These are phyloP conservation scores for Penicillium sclerotiorum DNA, from an alignment of 2,329 filamentous ascomycete species.

Conservation along the genomic window DNA sequence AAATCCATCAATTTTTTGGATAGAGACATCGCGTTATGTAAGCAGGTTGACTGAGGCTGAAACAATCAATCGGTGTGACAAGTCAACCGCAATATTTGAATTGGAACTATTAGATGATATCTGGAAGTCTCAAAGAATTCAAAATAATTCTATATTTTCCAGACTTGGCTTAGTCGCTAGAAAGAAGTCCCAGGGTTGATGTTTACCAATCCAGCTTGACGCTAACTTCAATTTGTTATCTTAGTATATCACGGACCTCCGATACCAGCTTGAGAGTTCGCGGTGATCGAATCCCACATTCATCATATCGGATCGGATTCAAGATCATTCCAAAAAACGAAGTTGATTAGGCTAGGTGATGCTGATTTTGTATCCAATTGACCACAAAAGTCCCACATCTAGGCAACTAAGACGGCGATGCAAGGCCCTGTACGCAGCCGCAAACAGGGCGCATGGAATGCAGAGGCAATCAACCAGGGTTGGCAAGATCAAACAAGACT, in stretches of 20 bases:
- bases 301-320: no score
- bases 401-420: slow-evolving; percentile 4
- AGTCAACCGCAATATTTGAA: background rate
- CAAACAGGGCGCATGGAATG: slow-evolving; percentile 11
- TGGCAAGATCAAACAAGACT: background rate
- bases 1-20: slow-evolving; percentile 16
- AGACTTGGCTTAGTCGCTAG: background rate
- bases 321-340: no score
- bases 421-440: slow-evolving; percentile 7
- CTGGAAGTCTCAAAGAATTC: no score
- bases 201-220: no score
- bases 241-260: no score
- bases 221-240: no score
- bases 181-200: background rate
- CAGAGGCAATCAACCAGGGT: slow-evolving; percentile 2
- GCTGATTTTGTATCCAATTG: background rate
- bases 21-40: slow-evolving; percentile 14
- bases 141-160: no score
- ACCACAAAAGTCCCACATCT: background rate
- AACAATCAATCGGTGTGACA: background rate
- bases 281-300: no score
- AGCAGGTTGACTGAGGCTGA: slow-evolving; percentile 9
- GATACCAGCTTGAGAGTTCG: no score
- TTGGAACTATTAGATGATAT: background rate
- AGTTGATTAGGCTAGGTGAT: no score